phyloP scores from a whole-genome alignment of 2,329 filamentous ascomycete genomes.

The Lachnellula cervina region DNA sequence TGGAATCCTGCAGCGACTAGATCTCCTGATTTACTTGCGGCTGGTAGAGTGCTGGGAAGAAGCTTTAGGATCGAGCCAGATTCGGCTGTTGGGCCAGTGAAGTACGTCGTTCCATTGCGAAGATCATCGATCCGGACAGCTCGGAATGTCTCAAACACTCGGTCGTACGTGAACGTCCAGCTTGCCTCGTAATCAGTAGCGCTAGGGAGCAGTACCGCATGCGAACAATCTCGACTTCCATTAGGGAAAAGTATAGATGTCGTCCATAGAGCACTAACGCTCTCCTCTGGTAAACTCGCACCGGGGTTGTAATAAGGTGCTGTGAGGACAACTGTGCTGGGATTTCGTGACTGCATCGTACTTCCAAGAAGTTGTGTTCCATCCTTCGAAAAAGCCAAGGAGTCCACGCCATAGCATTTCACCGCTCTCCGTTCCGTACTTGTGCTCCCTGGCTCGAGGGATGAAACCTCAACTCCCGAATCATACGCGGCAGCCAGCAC shows the following conservation, averaged over 20 bases:
- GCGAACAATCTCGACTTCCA: constrained; percentile 72
- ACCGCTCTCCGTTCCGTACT: constrained; percentile 68
- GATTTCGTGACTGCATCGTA: constrained; percentile 58
- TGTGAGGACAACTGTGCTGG: constrained; percentile 70
- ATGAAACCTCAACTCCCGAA: constrained; percentile 83
- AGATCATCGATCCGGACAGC: constrained; percentile 71
- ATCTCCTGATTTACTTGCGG: constrained; percentile 64
- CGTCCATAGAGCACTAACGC: constrained; percentile 74
- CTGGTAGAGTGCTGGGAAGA: constrained; percentile 63
- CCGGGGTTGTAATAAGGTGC: constrained; percentile 76
- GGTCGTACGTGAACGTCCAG: constrained; percentile 76
- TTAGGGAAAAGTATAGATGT: constrained; percentile 82
- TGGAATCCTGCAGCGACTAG: constrained; percentile 70
- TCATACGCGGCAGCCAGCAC: constrained; percentile 82
- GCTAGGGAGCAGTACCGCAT: constrained; percentile 59
- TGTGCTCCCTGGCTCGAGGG: constrained; percentile 59
- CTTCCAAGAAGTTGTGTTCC: constrained; percentile 75
- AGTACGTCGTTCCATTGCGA: constrained; percentile 72
- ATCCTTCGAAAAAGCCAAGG: constrained; percentile 70
- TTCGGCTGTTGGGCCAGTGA: constrained; percentile 62
- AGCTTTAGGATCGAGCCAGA: constrained; percentile 51
- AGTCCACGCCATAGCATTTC: constrained; percentile 72
- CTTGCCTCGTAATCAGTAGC: constrained; percentile 54
- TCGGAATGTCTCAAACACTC: constrained; percentile 71
- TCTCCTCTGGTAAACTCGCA: constrained; percentile 58